Base-by-base conservation (phyloP, 2,329 filamentous ascomycete species). In the Sarocladium oryzae region DNA sequence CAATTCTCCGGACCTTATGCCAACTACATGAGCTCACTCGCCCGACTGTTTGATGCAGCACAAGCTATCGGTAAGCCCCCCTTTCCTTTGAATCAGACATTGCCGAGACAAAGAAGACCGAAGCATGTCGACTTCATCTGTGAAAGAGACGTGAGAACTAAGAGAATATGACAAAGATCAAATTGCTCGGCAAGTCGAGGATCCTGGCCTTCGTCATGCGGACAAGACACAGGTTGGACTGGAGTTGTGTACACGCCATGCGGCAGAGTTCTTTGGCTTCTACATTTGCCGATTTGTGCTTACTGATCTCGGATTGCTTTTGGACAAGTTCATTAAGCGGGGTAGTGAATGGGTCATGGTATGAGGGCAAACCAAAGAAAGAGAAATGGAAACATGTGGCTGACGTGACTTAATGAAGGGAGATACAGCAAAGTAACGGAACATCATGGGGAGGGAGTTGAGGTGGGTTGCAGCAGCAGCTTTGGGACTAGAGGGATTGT, bases 311-410 rank as follows among this genome's bases (percentile, higher is more conserved):
- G 79, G 84, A 35, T 67, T 93, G 64, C 76, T 99, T 72, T 75
- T 99, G 59, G 93, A 99, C 67, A 99, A 97, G 66, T 97, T 93
- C 63, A 85, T 99, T 66, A 99, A 99, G 76, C 82, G 91, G 57
- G 91, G 92, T 21, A 95, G 86, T 60, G 92, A 99, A 75, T 99
- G 92, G 92, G 90, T 96, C 53, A 60, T 75, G 15, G 60, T 64
- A 54, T 68, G 57, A 66, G 54, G 51, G 28, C 38, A 37, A 23
- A 24, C 20, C 33, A 33, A n/a, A 20, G 28, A 33, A 33, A 48
- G 24, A 48, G 16, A 32, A 48, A 32, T 20, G 43, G 26, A 33
- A n/a, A 3, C 24, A 4, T 33, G 16, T 32, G 26, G 43, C 28
- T 48, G 43, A 48, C 43, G 10, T 18, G 26, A 33, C 4, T 5